phyloP scores from a whole-genome alignment of 1,139 yeast genomes.

The Suhomyces coccinellae region DNA sequence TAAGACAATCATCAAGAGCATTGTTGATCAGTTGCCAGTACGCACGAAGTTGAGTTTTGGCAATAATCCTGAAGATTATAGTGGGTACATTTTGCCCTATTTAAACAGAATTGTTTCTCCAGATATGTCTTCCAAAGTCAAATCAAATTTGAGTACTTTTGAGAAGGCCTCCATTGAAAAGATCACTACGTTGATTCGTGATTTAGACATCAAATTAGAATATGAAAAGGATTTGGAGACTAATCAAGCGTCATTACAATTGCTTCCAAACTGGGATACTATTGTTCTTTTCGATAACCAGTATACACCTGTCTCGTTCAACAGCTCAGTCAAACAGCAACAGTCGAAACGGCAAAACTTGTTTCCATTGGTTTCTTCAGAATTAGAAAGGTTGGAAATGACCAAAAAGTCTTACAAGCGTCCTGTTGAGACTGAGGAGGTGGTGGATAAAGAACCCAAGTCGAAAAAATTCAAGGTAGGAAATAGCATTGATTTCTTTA shows the following conservation, averaged over 20 bases:
- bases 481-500: constrained; percentile 43
- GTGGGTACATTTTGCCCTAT: constrained; percentile 44
- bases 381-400: constrained; percentile 37
- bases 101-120: constrained; percentile 50
- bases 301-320: constrained; percentile 20
- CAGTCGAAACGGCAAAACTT: constrained; percentile 36
- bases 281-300: constrained; percentile 29
- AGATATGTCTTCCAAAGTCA: constrained; percentile 27
- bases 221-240: constrained; percentile 37
- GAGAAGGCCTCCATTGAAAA: constrained; percentile 32
- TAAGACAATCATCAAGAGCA: constrained; percentile 25
- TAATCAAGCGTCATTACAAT: constrained; percentile 29
- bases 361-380: constrained; percentile 43
- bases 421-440: constrained; percentile 19
- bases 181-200: constrained; percentile 29
- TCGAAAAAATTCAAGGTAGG: constrained; percentile 26
- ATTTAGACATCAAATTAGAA: constrained; percentile 34
- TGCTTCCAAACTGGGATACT: constrained; percentile 40
- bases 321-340: constrained; percentile 21
- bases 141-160: constrained; percentile 23
- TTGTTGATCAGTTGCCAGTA: constrained; percentile 32
- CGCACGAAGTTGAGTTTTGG: constrained; percentile 30
- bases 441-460: constrained; percentile 17
- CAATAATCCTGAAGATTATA: constrained; percentile 30
- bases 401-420: constrained; percentile 16